Conservation (phyloP, 768 basidiomycete species). For the Termitomyces sp. region DNA sequence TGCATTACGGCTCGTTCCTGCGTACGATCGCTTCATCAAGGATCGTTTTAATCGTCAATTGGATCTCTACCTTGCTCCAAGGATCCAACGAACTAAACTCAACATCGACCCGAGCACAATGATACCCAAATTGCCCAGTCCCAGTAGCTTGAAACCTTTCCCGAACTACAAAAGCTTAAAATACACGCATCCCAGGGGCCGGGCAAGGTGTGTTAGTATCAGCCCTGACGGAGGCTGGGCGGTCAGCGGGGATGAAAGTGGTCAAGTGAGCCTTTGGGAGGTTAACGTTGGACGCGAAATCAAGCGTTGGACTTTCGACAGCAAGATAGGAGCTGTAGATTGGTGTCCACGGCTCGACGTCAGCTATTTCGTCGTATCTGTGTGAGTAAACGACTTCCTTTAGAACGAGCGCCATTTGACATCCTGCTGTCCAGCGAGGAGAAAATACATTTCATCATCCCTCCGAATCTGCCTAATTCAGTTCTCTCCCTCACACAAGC, state of each 20-base stretch:
- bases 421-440: conserved; percentile 59
- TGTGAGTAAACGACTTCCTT: conserved; percentile 49
- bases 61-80: conserved; percentile 94
- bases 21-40: conserved; percentile 87
- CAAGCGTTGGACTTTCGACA: conserved; percentile 78
- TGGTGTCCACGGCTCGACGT: conserved; percentile 92
- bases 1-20: conserved; percentile 86
- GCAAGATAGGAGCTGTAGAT: conserved; percentile 78
- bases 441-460: conserved; percentile 72
- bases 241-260: conserved; percentile 87
- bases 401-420: conserved; percentile 4
- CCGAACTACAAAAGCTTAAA: conserved; percentile 78
- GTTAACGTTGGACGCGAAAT: conserved; percentile 85
- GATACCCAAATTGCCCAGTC: conserved; percentile 92
- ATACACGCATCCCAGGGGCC: conserved; percentile 62
- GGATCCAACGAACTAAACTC: conserved; percentile 81
- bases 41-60: conserved; percentile 92
- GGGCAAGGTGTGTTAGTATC: conserved; percentile 70
- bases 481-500: conserved; percentile 56
- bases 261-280: conserved; percentile 88
- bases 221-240: conserved; percentile 93
- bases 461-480: conserved; percentile 67
- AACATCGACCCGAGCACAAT: conserved; percentile 90
- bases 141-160: conserved; percentile 90
- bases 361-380: conserved; percentile 71